These are phyloP conservation scores for Epichloe elymi DNA, from an alignment of 2,329 filamentous ascomycete genomes.

Conservation along the genomic window DNA sequence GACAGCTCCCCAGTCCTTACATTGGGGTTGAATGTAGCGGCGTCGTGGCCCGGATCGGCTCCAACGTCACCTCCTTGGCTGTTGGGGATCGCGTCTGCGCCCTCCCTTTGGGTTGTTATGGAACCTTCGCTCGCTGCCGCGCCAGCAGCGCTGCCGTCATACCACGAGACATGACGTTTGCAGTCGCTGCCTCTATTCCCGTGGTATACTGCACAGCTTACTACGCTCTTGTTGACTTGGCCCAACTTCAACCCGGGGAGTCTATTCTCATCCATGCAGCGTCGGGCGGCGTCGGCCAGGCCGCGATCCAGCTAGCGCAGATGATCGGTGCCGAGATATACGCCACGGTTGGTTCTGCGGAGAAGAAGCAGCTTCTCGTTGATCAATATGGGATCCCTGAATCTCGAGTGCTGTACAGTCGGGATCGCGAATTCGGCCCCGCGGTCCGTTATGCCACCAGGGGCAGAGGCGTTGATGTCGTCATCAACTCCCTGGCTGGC, in stretches of 20 bases:
- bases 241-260: constrained; percentile 20
- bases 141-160: constrained; percentile 4
- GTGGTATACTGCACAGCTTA: constrained; percentile 9
- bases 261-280: constrained; percentile 19
- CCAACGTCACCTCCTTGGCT: constrained; percentile 4
- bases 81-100: constrained; percentile 12
- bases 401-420: constrained; percentile 16
- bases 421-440: constrained; percentile 12
- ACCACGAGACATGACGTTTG: constrained; percentile 10
- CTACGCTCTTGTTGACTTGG: constrained; percentile 7
- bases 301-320: constrained; percentile 15
- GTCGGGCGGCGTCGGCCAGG: constrained; percentile 17
- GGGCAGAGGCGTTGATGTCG: constrained; percentile 53
- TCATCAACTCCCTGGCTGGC: constrained; percentile 36
- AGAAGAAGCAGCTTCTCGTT: constrained; percentile 17
- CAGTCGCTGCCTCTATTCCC: constrained; percentile 17
- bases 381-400: constrained; percentile 23
- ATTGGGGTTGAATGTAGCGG: constrained; percentile 14
- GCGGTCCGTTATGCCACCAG: constrained; percentile 13
- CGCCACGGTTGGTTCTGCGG: constrained; percentile 15
- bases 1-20: constrained; percentile 9
- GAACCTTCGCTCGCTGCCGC: constrained; percentile 14
- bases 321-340: constrained; percentile 14
- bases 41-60: constrained; percentile 10
- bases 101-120: constrained; percentile 15